Conservation (phyloP, 129 eudicot species). For the Pseudognaphalium luteoalbum region DNA sequence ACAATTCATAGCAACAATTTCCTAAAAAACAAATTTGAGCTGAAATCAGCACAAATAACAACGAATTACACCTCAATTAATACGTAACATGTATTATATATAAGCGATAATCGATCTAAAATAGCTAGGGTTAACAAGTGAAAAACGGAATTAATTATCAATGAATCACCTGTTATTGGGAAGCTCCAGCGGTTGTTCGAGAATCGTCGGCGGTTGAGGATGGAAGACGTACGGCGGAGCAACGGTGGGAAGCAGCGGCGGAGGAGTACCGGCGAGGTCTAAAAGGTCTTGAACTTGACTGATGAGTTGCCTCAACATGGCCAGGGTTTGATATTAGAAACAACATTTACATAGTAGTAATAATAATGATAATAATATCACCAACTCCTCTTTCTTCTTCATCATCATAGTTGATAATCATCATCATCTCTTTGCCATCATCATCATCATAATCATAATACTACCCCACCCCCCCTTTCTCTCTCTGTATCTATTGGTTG, state of each 20-base stretch:
- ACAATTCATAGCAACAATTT: constrained; percentile 11
- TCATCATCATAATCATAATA: constrained; percentile 32
- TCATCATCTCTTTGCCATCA: constrained; percentile 31
- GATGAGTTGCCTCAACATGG: constrained; percentile 76
- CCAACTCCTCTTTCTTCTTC: constrained; percentile 15
- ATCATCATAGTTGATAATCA: constrained; percentile 8
- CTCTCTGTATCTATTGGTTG: constrained; percentile 23
- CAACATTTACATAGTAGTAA: constrained; percentile 30
- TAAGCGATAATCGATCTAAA: neutral
- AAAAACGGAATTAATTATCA: neutral
- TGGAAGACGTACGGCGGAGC: constrained; percentile 36
- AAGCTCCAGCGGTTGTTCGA: neutral
- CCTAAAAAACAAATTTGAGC: neutral
- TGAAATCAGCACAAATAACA: neutral
- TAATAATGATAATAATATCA: neutral
- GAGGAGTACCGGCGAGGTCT: constrained; percentile 48
- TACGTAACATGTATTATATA: neutral
- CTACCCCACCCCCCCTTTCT: constrained; percentile 19
- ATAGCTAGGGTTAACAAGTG: neutral
- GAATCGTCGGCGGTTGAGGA: constrained; percentile 20
- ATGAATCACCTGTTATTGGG: neutral
- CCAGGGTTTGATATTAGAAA: constrained; percentile 40
- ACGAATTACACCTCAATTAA: neutral
- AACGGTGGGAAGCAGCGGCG: constrained; percentile 25
- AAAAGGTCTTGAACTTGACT: constrained; percentile 56